phyloP scores from a whole-genome alignment of 2,329 filamentous ascomycete species.

The Aspergillus fischeri region DNA sequence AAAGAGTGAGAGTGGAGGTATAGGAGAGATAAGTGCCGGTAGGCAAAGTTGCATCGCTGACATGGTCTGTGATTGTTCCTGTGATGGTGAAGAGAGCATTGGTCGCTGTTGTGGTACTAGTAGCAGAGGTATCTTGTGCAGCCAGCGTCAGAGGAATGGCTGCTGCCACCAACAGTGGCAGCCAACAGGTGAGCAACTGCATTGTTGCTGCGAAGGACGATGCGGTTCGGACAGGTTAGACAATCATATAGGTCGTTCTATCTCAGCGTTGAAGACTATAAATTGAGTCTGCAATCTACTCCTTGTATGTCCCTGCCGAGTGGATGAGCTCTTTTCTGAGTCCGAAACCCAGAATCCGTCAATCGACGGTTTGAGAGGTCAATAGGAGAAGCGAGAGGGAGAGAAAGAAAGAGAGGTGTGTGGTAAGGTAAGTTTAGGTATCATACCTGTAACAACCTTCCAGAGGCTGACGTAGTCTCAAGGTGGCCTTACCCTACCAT shows the following conservation, averaged over 20 bases:
- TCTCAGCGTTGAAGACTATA: background rate
- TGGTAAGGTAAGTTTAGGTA: background rate
- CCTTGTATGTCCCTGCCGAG: background rate
- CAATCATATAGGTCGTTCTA: background rate
- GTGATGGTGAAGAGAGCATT: slow-evolving; percentile 14
- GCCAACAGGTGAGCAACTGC: background rate
- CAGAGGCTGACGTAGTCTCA: background rate
- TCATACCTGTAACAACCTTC: background rate
- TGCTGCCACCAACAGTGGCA: background rate
- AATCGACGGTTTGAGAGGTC: background rate
- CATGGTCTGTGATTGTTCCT: slow-evolving; percentile 19
- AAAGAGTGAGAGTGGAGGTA: slow-evolving; percentile 31
- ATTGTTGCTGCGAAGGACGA: background rate
- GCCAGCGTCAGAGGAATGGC: background rate
- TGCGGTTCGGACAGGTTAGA: background rate
- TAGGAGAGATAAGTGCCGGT: slow-evolving; percentile 39
- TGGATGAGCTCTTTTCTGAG: background rate
- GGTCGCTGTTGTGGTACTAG: background rate
- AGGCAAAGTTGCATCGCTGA: slow-evolving; percentile 26
- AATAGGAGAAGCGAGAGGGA: background rate
- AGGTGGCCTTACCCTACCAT: background rate
- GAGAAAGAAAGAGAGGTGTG: background rate
- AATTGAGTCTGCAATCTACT: background rate
- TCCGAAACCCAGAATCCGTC: background rate
- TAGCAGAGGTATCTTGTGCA: background rate